Evolutionary conservation across 805 yeast genomes (phyloP), one percentile per base, ranked within the genome.

Genomic region (Lipomyces sp.): DNA sequence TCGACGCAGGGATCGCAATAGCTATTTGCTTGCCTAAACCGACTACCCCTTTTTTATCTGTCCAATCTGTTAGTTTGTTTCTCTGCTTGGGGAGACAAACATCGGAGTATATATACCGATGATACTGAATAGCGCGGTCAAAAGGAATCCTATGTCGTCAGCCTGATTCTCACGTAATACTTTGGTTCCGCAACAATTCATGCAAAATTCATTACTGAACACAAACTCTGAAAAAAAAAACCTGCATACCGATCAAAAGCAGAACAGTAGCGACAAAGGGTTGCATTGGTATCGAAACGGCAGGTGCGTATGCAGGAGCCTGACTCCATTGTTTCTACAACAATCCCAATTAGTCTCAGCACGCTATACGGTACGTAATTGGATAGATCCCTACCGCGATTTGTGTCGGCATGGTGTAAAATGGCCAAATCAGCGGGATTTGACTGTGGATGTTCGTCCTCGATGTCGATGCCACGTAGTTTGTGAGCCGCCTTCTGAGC

Each of bases 1-100:
- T 30, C 10, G 71, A 67, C 4, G 71, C 70, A 2, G 70, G 68
- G 24, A 69, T 13, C 4, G 66, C 71, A 6, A 64, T 29, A 8
- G 54, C 45, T 3, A 55, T 15, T 37, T 69, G 70, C 62, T 69
- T 63, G 13, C 34, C 35, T 4, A 67, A 32, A 11, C 71, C 71
- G 10, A 48, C 6, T 11, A 56, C 11, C n/a, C 71, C 70, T 37
- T 29, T 48, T n/a, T 68, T 67, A 29, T 68, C 71, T 42, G 48
- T 42, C 48, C 48, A 1, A 55, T 29, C 45, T 24, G 18, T 29
- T 15, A n/a, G 35, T 13, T 35, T n/a, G 35, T 37, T n/a, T 4
- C 48, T 18, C 8, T n/a, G 24, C 24, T 24, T 24, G 18, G n/a
- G 18, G 42, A 34, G 24, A 42, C 53, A 24, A 35, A 29, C 7